phyloP scores from a whole-genome alignment of 2,329 filamentous ascomycete genomes.

The Claviceps sp. region DNA sequence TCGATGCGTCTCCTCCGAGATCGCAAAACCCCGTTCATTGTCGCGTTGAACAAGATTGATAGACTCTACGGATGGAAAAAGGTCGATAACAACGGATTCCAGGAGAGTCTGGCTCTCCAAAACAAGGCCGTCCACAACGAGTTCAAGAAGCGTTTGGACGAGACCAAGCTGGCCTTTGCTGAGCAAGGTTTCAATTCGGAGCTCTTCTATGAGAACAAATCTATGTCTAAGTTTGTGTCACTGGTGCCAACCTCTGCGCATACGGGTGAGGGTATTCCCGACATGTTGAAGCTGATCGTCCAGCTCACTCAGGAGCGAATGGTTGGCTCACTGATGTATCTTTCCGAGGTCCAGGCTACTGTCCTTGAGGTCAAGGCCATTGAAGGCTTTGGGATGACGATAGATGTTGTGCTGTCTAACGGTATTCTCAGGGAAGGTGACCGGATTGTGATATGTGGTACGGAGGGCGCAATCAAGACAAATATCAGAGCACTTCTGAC shows the following conservation, averaged over 20 bases:
- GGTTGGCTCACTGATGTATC: conserved; percentile 94
- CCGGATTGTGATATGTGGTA: conserved; percentile 85
- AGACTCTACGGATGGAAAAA: conserved; percentile 98
- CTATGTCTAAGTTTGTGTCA: conserved; percentile 88
- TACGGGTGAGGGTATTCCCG: conserved; percentile 97
- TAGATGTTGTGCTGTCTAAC: conserved; percentile 93
- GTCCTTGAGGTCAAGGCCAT: conserved; percentile 98
- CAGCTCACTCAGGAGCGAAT: conserved; percentile 93
- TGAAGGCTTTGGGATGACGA: conserved; percentile 96
- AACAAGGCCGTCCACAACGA: conserved; percentile 89
- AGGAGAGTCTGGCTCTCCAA: conserved; percentile 79
- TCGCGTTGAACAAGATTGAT: conserved; percentile 99
- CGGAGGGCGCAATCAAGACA: conserved; percentile 89
- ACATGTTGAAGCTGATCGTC: conserved; percentile 93
- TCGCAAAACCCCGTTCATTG: conserved; percentile 93
- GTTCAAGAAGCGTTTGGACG: conserved; percentile 77
- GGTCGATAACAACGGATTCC: conserved; percentile 96
- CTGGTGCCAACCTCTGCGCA: conserved; percentile 93
- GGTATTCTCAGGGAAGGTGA: conserved; percentile 91
- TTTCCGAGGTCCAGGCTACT: conserved; percentile 93
- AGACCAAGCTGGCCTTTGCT: conserved; percentile 85
- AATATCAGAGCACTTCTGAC: conserved; percentile 92
- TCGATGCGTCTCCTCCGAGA: conserved; percentile 92
- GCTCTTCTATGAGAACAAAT: conserved; percentile 95
- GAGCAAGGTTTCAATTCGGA: conserved; percentile 98